Conservation (phyloP, 2,329 filamentous ascomycete species). For the Arthrobotrys entomopaga region DNA sequence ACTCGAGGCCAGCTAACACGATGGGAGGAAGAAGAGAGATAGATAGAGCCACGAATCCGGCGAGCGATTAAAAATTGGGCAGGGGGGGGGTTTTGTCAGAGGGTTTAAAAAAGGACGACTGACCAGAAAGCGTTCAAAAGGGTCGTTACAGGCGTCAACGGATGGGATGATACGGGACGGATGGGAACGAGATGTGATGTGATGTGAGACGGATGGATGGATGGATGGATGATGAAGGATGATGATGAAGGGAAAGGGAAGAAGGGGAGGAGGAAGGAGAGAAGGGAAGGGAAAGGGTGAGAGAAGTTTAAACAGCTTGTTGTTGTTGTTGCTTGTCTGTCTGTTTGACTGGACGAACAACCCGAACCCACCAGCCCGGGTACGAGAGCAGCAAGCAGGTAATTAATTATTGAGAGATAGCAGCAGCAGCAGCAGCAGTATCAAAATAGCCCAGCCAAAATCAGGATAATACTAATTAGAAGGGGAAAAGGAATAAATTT, state of each 20-base stretch:
- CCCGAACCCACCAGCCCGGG: too few relatives aligned
- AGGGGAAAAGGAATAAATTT: conserved; percentile 3
- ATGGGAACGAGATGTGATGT: neutral
- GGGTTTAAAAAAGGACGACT: neutral
- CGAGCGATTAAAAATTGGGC: conserved; percentile 22
- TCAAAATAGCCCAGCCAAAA: too few relatives aligned
- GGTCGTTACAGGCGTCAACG: conserved; percentile 21
- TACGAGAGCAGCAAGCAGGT: too few relatives aligned
- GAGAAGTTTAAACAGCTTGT: neutral
- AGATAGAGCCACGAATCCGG: neutral
- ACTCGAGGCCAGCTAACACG: conserved; percentile 14
- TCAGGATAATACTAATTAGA: too few relatives aligned
- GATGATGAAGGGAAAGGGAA: conserved; percentile 7
- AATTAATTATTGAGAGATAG: too few relatives aligned
- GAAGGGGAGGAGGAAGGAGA: conserved; percentile 3
- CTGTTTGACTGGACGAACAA: neutral
- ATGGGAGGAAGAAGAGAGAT: neutral
- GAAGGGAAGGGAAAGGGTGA: conserved; percentile 21
- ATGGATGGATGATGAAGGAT: conserved; percentile 6
- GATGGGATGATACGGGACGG: neutral
- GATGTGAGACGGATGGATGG: conserved; percentile 11
- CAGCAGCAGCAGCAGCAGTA: too few relatives aligned
- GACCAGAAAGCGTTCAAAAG: conserved; percentile 12
- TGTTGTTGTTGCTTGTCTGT: conserved; percentile 5
- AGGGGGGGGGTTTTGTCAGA: neutral